phyloP scores from a whole-genome alignment of 1,284 basidiomycete species.

The Cutaneotrichosporon cavernicola region DNA sequence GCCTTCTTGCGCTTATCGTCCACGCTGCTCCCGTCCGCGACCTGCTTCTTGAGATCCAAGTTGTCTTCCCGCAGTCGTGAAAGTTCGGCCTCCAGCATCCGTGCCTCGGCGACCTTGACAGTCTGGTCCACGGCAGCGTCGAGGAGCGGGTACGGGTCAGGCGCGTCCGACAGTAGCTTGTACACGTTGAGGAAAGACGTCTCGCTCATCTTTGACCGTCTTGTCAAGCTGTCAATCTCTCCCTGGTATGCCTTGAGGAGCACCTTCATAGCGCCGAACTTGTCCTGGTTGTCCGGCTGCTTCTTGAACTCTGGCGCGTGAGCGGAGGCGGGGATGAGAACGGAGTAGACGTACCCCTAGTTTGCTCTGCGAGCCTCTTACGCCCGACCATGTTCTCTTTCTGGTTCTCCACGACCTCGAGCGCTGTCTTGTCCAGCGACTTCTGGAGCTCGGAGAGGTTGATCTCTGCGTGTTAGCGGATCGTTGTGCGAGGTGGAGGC shows the following conservation, averaged over 20 bases:
- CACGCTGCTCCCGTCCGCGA: slow-evolving; percentile 64
- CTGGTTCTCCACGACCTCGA: slow-evolving; percentile 95
- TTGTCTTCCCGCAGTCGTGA: slow-evolving; percentile 74
- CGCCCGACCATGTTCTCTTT: slow-evolving; percentile 92
- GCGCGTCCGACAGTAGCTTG: slow-evolving; percentile 88
- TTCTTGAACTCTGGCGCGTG: slow-evolving; percentile 81
- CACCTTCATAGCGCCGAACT: slow-evolving; percentile 77
- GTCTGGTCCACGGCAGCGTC: slow-evolving; percentile 92
- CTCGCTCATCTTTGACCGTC: slow-evolving; percentile 84
- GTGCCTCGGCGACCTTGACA: slow-evolving; percentile 77
- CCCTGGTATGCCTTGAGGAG: slow-evolving; percentile 92
- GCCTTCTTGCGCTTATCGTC: slow-evolving; percentile 75
- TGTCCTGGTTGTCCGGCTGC: slow-evolving; percentile 76
- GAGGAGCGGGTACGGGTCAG: slow-evolving; percentile 92
- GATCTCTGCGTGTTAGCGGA: slow-evolving; percentile 62
- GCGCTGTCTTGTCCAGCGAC: slow-evolving; percentile 80
- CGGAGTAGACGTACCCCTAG: slow-evolving; percentile 64
- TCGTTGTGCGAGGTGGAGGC: slow-evolving; percentile 22
- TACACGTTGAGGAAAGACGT: slow-evolving; percentile 91
- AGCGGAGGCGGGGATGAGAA: neutral
- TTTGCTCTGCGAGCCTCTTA: slow-evolving; percentile 87
- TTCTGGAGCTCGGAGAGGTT: slow-evolving; percentile 88
- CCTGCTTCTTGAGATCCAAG: slow-evolving; percentile 67
- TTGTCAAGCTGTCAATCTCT: slow-evolving; percentile 92
- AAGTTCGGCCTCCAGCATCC: slow-evolving; percentile 70